phyloP scores from a whole-genome alignment of 805 yeast species.

The Schwanniomyces polymorphus region DNA sequence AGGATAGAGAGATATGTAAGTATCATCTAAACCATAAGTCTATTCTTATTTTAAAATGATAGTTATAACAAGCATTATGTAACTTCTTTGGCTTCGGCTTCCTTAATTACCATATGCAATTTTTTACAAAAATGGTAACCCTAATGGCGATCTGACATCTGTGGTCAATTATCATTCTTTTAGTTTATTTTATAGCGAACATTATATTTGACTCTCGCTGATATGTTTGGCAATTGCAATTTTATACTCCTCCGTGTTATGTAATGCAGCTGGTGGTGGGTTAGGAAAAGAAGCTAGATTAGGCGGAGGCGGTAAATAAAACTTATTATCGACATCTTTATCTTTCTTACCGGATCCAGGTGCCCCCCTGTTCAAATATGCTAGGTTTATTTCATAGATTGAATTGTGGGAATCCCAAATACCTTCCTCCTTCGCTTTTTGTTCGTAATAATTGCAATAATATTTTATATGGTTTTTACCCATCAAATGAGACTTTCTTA shows the following conservation, averaged over 20 bases:
- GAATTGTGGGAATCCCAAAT: constrained; percentile 32
- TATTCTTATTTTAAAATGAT: too few species aligned
- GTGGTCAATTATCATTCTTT: too few species aligned
- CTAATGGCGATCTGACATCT: too few species aligned
- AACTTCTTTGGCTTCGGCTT: too few species aligned
- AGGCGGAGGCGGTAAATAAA: constrained; percentile 35
- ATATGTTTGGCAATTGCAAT: constrained; percentile 13
- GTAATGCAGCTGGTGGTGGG: constrained; percentile 33
- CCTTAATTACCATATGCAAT: too few species aligned
- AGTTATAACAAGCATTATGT: too few species aligned
- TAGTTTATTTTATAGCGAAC: too few species aligned
- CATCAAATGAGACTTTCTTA: constrained; percentile 71
- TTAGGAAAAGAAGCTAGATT: constrained; percentile 24
- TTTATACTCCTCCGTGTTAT: constrained; percentile 23
- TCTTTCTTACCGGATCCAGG: constrained; percentile 18
- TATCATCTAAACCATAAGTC: too few species aligned
- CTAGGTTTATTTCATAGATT: constrained; percentile 36
- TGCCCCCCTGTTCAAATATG: constrained; percentile 31
- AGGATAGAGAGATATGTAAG: too few species aligned
- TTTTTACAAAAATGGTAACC: too few species aligned
- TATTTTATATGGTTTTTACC: constrained; percentile 76
- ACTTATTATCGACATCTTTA: constrained; percentile 2
- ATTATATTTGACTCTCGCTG: not conserved
- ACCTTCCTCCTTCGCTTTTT: constrained; percentile 37
- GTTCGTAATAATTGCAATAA: constrained; percentile 74